Evolutionary conservation across 257 asterid genomes (phyloP).

Genomic region (Capsicum baccatum): DNA sequence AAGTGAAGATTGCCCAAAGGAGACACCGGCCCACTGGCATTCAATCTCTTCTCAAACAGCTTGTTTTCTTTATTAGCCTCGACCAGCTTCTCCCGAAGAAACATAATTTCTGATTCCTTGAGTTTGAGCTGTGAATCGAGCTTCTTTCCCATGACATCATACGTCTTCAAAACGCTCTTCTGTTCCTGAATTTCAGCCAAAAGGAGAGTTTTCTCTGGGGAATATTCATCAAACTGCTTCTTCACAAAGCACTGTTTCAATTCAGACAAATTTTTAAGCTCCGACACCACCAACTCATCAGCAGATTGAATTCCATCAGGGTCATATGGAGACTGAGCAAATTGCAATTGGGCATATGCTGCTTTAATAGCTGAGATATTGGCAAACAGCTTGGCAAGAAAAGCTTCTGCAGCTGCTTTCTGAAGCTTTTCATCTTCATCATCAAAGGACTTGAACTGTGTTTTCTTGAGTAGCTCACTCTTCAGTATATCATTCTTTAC

Average conservation of each 20-base stretch:
- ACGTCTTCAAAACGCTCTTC: constrained; percentile 58
- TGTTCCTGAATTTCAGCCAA: constrained; percentile 70
- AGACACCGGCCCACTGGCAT: constrained; percentile 52
- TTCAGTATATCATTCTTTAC: constrained; percentile 37
- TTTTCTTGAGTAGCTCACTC: constrained; percentile 36
- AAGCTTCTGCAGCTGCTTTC: constrained; percentile 55
- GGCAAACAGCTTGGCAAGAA: constrained; percentile 77
- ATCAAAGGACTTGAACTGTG: constrained; percentile 21
- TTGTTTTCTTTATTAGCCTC: constrained; percentile 62
- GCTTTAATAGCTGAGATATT: constrained; percentile 71
- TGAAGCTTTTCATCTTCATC: constrained; percentile 42
- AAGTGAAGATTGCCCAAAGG: constrained; percentile 42
- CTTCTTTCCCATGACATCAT: constrained; percentile 66
- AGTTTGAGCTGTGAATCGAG: constrained; percentile 77
- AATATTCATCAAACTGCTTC: constrained; percentile 54
- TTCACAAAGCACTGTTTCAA: constrained; percentile 65
- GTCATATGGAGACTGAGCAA: constrained; percentile 80
- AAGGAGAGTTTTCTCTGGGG: constrained; percentile 57
- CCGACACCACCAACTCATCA: constrained; percentile 62
- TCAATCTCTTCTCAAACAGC: constrained; percentile 62
- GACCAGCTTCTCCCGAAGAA: constrained; percentile 70
- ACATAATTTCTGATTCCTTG: constrained; percentile 76
- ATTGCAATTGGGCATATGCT: constrained; percentile 76
- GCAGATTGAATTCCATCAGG: constrained; percentile 80
- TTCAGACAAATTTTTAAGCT: constrained; percentile 69